Conservation (phyloP, 2,329 filamentous ascomycete species). For the Arthroderma uncinatum region DNA sequence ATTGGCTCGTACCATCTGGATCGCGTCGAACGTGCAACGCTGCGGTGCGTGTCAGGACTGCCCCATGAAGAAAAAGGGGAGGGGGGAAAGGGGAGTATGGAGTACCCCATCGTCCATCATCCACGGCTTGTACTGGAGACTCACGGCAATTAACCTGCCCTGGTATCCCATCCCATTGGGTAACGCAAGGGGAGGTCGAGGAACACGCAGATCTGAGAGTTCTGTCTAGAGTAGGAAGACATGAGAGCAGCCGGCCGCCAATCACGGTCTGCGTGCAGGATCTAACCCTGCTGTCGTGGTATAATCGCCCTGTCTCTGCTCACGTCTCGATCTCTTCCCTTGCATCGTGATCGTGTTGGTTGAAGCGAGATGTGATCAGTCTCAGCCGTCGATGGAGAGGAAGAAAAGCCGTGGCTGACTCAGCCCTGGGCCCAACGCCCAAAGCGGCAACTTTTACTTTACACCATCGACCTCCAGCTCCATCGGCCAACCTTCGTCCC, state of each 20-base stretch:
- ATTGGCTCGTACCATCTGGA: slow-evolving; percentile 1
- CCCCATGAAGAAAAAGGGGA: background rate
- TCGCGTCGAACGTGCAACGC: background rate
- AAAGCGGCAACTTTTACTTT: slow-evolving; percentile 3
- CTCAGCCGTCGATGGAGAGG: background rate
- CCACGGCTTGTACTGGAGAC: no score
- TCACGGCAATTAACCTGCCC: background rate
- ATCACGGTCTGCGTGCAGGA: no score
- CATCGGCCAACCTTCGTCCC: background rate
- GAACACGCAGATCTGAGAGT: background rate
- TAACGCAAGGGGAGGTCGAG: background rate
- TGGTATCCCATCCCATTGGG: slow-evolving; percentile 3
- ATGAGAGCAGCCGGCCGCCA: no score
- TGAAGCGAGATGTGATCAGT: slow-evolving; percentile 1
- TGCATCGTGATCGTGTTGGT: background rate
- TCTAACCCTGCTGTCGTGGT: no score
- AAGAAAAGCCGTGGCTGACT: background rate
- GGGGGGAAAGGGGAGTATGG: background rate
- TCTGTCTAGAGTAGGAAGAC: background rate
- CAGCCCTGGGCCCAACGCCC: slow-evolving; percentile 1
- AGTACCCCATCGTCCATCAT: no score
- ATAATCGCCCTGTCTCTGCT: no score
- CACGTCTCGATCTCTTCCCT: no score
- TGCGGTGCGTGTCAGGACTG: background rate
- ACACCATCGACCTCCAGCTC: background rate